Percentiles rank a stretch among this genome's conserved stretches.
Conservation (phyloP, 1,284 basidiomycete species). For the Fomitiporia mediterranea region DNA sequence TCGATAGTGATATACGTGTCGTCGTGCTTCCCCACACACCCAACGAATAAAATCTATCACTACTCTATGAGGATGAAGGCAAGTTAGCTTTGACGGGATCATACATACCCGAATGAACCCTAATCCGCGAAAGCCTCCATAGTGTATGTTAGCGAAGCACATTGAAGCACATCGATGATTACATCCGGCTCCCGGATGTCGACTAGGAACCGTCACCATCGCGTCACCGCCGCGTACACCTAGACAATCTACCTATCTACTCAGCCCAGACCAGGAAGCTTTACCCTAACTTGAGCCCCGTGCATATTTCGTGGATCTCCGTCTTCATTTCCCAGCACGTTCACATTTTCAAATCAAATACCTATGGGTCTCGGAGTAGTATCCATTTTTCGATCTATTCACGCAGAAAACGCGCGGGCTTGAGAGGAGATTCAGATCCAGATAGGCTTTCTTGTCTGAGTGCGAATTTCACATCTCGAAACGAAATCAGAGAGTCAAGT, state of each 20-base stretch:
- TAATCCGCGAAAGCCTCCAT: not conserved
- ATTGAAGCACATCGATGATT: not conserved
- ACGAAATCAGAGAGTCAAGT: too few relatives aligned
- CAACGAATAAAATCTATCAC: too few relatives aligned
- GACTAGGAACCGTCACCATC: too few relatives aligned
- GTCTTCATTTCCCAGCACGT: not conserved
- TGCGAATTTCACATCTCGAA: not conserved
- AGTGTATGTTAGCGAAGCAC: too few relatives aligned
- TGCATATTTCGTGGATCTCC: not conserved
- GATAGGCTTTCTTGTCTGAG: constrained; percentile 3
- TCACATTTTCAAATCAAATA: not conserved
- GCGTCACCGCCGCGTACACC: not conserved
- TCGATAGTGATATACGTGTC: not conserved
- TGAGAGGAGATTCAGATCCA: constrained; percentile 3
- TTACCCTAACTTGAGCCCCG: not conserved
- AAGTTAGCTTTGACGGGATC: constrained; percentile 4
- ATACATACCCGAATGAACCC: not conserved
- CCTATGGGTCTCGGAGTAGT: not conserved
- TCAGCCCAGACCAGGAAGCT: not conserved
- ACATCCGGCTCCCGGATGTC: not conserved
- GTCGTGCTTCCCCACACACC: too few relatives aligned
- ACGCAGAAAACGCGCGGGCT: not conserved
- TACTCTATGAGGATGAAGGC: not conserved
- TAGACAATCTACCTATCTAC: too few relatives aligned
- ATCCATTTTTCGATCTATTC: not conserved